Evolutionary conservation across 306 rosid species (phyloP).

Genomic region (Lathyrus sativus): DNA sequence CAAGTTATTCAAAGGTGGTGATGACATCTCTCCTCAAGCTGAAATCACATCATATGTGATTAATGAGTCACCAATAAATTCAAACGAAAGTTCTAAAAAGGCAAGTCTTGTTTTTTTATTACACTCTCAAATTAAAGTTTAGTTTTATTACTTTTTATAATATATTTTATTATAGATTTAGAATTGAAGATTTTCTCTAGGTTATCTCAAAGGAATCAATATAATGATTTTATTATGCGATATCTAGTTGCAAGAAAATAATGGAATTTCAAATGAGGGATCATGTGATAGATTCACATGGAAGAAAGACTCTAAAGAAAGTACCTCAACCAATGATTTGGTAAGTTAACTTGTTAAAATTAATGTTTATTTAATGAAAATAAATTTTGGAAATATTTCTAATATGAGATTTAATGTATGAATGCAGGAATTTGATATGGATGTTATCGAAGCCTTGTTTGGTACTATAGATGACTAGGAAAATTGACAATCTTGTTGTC

Average conservation of each 20-base stretch:
- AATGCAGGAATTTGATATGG: conserved; percentile 42
- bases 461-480: neutral
- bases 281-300: neutral
- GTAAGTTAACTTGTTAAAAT: conserved; percentile 13
- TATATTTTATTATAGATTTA: neutral
- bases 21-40: neutral
- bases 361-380: neutral
- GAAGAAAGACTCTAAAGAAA: neutral
- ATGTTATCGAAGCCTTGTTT: conserved; percentile 29
- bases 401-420: neutral
- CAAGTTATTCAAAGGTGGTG: neutral
- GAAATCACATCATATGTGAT: neutral
- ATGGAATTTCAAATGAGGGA: neutral
- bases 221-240: neutral
- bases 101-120: neutral
- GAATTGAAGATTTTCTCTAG: neutral
- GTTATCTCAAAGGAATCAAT: neutral
- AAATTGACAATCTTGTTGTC: neutral
- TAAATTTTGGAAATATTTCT: conserved; percentile 23
- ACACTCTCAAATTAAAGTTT: neutral
- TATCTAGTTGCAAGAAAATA: neutral
- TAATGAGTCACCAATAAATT: neutral
- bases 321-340: neutral
- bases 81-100: neutral
- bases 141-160: too few species aligned